A percentile compares a stretch with the other conserved stretches of the same genome.
Evolutionary conservation across 805 yeast species (phyloP).

Genomic region (Ogataea trehaloabstinens): DNA sequence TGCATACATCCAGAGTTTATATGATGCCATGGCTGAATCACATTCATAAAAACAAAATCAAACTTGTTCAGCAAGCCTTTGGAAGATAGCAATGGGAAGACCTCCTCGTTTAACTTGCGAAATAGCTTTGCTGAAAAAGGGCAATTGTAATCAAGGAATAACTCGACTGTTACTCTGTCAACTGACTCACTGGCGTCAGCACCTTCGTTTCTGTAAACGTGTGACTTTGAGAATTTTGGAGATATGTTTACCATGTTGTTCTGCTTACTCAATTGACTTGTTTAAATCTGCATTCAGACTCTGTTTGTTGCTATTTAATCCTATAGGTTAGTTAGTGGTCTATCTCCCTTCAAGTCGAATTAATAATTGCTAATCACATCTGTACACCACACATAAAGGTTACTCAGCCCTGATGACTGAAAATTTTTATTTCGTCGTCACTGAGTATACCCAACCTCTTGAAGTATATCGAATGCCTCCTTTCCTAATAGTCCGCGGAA

Average conservation of each 20-base stretch:
- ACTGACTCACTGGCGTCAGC: background rate
- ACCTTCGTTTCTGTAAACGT: constrained; percentile 14
- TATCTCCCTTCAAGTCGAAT: no score
- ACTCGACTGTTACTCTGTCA: constrained; percentile 45
- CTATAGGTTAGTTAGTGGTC: no score
- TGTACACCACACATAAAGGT: no score
- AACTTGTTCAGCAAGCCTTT: constrained; percentile 46
- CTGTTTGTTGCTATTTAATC: no score
- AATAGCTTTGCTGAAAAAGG: constrained; percentile 69
- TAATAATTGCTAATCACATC: no score
- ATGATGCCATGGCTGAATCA: constrained; percentile 91
- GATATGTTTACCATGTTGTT: constrained; percentile 22
- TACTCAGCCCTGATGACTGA: no score
- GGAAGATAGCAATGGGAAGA: constrained; percentile 51
- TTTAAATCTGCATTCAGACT: no score
- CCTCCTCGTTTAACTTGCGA: constrained; percentile 47
- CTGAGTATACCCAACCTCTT: no score
- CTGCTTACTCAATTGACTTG: no score
- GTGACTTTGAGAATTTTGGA: constrained; percentile 23
- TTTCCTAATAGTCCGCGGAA: no score
- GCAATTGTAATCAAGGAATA: constrained; percentile 76
- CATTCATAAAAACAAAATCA: constrained; percentile 65
- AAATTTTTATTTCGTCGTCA: no score
- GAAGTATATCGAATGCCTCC: no score
- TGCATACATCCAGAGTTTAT: constrained; percentile 57